A percentile compares a stretch with the other conserved stretches of the same genome.
Conservation (phyloP, 768 basidiomycete species). For the Lactarius hengduanensis region DNA sequence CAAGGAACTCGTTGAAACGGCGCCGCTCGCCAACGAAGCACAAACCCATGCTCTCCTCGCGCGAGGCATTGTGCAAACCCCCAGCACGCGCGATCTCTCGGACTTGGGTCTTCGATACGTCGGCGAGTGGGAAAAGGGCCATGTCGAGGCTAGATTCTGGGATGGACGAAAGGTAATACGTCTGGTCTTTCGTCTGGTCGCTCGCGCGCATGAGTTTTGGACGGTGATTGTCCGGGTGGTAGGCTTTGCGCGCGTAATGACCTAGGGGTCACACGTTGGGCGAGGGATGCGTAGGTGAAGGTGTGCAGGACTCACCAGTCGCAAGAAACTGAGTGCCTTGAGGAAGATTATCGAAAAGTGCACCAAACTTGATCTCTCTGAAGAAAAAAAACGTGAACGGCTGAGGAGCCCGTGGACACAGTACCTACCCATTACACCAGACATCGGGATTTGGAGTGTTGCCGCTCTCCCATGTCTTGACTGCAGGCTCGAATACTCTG, state of each 20-base stretch:
- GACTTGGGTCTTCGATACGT: constrained; percentile 66
- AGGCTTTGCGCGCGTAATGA: constrained; percentile 80
- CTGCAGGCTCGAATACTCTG: constrained; percentile 83
- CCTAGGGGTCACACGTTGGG: constrained; percentile 43
- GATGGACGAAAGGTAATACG: constrained; percentile 85
- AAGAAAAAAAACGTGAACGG: neutral
- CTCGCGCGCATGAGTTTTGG: constrained; percentile 43
- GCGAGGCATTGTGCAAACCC: constrained; percentile 65
- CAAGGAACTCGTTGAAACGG: constrained; percentile 69
- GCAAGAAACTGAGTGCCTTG: constrained; percentile 63
- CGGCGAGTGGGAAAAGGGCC: constrained; percentile 78
- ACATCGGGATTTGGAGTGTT: constrained; percentile 92
- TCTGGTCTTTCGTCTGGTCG: constrained; percentile 82
- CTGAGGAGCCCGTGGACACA: constrained; percentile 19
- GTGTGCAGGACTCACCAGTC: constrained; percentile 55
- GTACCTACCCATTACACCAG: constrained; percentile 83
- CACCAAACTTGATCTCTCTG: constrained; percentile 92
- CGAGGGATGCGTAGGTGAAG: neutral
- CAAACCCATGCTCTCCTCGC: constrained; percentile 89
- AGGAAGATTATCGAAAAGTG: constrained; percentile 65
- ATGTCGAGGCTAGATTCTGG: constrained; percentile 59
- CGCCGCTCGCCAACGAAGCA: constrained; percentile 89
- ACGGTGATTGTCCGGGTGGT: constrained; percentile 29
- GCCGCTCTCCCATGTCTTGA: constrained; percentile 75
- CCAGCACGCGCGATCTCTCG: constrained; percentile 64